Percentiles rank a stretch among this genome's conserved stretches.
Evolutionary conservation across 352 stramenopile species (phyloP).

Genomic region (Globisporangium spinosum): DNA sequence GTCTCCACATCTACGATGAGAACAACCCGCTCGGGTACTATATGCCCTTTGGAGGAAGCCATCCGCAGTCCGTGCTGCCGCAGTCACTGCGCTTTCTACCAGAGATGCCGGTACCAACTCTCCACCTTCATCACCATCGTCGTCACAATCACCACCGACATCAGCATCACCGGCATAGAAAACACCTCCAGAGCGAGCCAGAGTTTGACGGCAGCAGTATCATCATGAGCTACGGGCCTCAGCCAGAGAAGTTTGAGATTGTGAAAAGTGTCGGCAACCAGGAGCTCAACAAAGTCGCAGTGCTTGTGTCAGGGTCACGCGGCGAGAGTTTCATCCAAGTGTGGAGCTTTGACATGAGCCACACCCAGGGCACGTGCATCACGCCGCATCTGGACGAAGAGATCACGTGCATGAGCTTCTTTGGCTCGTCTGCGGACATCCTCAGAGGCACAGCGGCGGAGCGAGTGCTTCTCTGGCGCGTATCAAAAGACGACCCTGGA

Average conservation of each 20-base stretch:
- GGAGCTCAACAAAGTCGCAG: slow-evolving; percentile 42
- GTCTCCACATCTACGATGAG: slow-evolving; percentile 67
- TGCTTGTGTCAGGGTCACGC: slow-evolving; percentile 33
- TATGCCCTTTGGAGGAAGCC: slow-evolving; percentile 49
- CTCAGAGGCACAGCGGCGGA: slow-evolving; percentile 46
- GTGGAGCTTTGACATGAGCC: slow-evolving; percentile 70
- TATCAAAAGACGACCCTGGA: slow-evolving; percentile 5
- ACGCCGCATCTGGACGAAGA: slow-evolving; percentile 24
- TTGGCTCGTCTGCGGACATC: slow-evolving; percentile 41
- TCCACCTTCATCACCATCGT: neutral
- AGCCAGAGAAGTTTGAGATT: slow-evolving; percentile 36
- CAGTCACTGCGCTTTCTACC: slow-evolving; percentile 53
- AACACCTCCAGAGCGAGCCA: neutral
- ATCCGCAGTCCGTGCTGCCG: slow-evolving; percentile 54
- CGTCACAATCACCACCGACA: neutral
- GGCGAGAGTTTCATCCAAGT: slow-evolving; percentile 67
- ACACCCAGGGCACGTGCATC: slow-evolving; percentile 58
- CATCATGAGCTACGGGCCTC: neutral
- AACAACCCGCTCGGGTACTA: slow-evolving; percentile 71
- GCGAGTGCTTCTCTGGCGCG: slow-evolving; percentile 46
- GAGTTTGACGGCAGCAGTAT: neutral
- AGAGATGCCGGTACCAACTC: slow-evolving; percentile 6
- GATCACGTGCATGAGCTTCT: slow-evolving; percentile 58
- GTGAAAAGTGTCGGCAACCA: slow-evolving; percentile 50
- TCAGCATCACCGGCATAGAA: neutral